Conservation (phyloP, 1,284 basidiomycete genomes). For the Pseudomicrostroma phylloplanum region DNA sequence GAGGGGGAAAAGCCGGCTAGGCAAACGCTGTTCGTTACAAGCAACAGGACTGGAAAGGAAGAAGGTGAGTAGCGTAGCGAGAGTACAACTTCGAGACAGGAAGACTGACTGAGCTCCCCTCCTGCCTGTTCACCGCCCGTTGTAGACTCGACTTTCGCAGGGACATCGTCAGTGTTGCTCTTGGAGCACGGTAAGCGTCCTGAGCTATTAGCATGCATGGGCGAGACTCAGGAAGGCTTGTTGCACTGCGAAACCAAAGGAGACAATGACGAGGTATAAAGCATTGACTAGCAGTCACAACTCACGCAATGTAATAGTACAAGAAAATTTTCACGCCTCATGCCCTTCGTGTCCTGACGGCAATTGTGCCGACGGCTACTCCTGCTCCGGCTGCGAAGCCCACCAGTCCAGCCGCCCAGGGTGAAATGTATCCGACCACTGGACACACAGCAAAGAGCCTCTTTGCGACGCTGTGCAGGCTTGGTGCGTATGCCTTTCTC, state of each 20-base stretch:
- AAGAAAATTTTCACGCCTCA: too few relatives aligned
- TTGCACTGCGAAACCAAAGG: background rate
- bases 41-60: constrained; percentile 39
- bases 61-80: constrained; percentile 1
- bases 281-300: too few relatives aligned
- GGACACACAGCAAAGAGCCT: constrained; percentile 33
- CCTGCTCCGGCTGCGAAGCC: constrained; percentile 25
- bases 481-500: constrained; percentile 16
- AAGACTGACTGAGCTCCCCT: background rate
- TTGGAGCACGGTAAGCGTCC: background rate
- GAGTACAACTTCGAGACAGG: background rate
- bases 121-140: background rate
- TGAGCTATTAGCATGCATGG: background rate
- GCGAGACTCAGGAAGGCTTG: background rate
- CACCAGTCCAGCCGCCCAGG: constrained; percentile 28
- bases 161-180: background rate
- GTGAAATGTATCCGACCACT: constrained; percentile 35
- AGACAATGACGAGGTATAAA: too few relatives aligned
- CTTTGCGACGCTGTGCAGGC: constrained; percentile 23
- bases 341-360: too few relatives aligned
- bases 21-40: constrained; percentile 25
- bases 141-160: background rate
- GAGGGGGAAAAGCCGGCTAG: constrained; percentile 8
- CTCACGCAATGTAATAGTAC: too few relatives aligned
- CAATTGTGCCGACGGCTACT: constrained; percentile 4